A percentile compares a stretch with the other conserved stretches of the same genome.
Conservation (phyloP, 176 grass and related monocot species). For the Carex scoparia region DNA sequence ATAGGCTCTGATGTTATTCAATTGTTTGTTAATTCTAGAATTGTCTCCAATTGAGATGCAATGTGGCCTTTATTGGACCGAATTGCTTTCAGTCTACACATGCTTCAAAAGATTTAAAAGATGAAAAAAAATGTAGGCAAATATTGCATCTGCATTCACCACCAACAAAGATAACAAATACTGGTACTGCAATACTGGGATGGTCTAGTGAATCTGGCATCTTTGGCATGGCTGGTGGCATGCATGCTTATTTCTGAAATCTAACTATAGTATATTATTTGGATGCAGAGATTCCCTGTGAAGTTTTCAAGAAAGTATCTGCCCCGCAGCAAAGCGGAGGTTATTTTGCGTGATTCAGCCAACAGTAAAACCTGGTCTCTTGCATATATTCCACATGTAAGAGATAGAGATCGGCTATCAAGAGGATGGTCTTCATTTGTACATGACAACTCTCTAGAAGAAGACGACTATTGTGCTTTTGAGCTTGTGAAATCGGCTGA, state of each 20-base stretch:
- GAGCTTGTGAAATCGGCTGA: constrained; percentile 49
- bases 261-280: background rate
- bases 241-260: background rate
- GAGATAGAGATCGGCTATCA: constrained; percentile 42
- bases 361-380: constrained; percentile 49
- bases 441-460: constrained; percentile 65
- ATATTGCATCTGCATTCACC: background rate
- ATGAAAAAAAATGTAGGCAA: background rate
- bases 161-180: background rate
- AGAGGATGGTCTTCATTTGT: constrained; percentile 69
- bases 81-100: background rate
- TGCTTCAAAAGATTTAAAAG: background rate
- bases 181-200: background rate
- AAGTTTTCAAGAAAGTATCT: constrained; percentile 70
- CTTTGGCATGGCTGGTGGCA: background rate
- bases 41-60: background rate
- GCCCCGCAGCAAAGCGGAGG: constrained; percentile 36
- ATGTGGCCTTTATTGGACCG: background rate
- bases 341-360: constrained; percentile 42
- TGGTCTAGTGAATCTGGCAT: background rate
- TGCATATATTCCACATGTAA: constrained; percentile 42
- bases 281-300: constrained; percentile 59
- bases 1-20: background rate
- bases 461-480: constrained; percentile 81
- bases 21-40: background rate